A percentile compares a stretch with the other conserved stretches of the same genome.
phyloP scores from a whole-genome alignment of 75 land plant genomes.

The Pinus taeda region DNA sequence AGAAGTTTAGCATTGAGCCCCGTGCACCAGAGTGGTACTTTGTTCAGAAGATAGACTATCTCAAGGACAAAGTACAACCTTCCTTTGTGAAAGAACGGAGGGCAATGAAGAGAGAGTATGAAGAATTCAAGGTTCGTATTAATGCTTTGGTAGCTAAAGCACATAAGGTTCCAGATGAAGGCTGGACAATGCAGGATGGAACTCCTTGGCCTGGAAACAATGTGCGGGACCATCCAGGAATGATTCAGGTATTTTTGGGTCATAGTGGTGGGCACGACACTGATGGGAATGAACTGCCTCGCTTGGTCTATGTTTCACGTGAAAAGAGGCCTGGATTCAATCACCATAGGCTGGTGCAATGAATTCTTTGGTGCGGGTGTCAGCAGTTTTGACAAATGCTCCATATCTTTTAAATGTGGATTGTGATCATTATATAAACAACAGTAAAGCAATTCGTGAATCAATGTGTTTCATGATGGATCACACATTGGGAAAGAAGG shows the following conservation, averaged over 20 bases:
- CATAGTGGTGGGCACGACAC: slow-evolving; percentile 53
- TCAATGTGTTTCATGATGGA: too few relatives aligned
- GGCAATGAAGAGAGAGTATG: slow-evolving; percentile 61
- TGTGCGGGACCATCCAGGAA: slow-evolving; percentile 46
- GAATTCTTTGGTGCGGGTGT: too few relatives aligned
- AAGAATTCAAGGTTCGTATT: slow-evolving; percentile 49
- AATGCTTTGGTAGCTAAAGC: slow-evolving; percentile 48
- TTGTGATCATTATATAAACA: too few relatives aligned
- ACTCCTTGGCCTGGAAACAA: slow-evolving; percentile 64
- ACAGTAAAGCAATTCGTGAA: too few relatives aligned
- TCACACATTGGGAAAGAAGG: too few relatives aligned
- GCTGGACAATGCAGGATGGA: slow-evolving; percentile 35
- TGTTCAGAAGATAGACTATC: slow-evolving; percentile 41
- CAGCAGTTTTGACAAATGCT: too few relatives aligned
- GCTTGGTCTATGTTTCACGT: slow-evolving; percentile 16
- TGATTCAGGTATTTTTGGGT: slow-evolving; percentile 67
- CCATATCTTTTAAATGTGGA: too few relatives aligned
- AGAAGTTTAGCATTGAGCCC: slow-evolving; percentile 55
- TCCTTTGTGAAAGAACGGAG: slow-evolving; percentile 48
- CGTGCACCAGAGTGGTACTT: slow-evolving; percentile 60
- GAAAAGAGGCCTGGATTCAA: slow-evolving; percentile 18
- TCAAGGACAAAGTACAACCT: slow-evolving; percentile 63
- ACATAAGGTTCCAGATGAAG: slow-evolving; percentile 53
- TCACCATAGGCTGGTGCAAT: too few relatives aligned
- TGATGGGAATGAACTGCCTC: slow-evolving; percentile 47